Conservation (phyloP, 495 filamentous ascomycete species). For the Ramalina intermedia region DNA sequence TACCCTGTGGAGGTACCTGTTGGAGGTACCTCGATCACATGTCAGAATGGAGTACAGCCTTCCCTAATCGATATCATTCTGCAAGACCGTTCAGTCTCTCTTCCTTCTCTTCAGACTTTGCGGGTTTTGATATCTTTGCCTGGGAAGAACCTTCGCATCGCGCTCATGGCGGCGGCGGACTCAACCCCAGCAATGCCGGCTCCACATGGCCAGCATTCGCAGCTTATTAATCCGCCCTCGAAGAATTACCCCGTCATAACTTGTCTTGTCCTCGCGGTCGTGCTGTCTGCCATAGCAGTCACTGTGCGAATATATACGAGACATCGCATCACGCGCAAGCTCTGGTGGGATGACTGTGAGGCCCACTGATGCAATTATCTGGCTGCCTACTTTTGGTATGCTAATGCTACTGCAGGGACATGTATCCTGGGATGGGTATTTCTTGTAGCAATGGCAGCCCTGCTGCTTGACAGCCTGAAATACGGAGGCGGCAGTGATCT, state of each 20-base stretch:
- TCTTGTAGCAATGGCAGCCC: constrained; percentile 6
- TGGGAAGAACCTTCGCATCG: too few relatives aligned
- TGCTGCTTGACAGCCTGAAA: constrained; percentile 7
- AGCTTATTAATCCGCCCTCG: constrained; percentile 9
- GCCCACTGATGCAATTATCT: neutral
- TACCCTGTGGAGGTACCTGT: too few relatives aligned
- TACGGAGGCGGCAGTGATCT: constrained; percentile 14
- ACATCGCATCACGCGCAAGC: constrained; percentile 2
- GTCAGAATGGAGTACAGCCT: too few relatives aligned
- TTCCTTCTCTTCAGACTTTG: too few relatives aligned
- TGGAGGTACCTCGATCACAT: too few relatives aligned
- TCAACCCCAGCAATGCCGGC: constrained; percentile 3
- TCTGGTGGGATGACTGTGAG: constrained; percentile 18
- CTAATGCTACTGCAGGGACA: constrained; percentile 7
- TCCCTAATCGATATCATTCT: too few relatives aligned
- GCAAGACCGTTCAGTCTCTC: too few relatives aligned
- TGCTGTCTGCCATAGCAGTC: constrained; percentile 6
- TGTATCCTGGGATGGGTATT: constrained; percentile 12
- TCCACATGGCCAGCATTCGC: constrained; percentile 6
- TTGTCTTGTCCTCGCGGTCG: constrained; percentile 2
- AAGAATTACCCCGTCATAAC: constrained; percentile 3
- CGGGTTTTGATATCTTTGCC: too few relatives aligned
- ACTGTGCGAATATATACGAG: constrained; percentile 11
- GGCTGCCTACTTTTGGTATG: neutral
- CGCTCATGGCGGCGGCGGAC: neutral